Percentiles rank a stretch among this genome's conserved stretches.
Conservation (phyloP, 768 basidiomycete species). For the Collybiopsis luxurians region DNA sequence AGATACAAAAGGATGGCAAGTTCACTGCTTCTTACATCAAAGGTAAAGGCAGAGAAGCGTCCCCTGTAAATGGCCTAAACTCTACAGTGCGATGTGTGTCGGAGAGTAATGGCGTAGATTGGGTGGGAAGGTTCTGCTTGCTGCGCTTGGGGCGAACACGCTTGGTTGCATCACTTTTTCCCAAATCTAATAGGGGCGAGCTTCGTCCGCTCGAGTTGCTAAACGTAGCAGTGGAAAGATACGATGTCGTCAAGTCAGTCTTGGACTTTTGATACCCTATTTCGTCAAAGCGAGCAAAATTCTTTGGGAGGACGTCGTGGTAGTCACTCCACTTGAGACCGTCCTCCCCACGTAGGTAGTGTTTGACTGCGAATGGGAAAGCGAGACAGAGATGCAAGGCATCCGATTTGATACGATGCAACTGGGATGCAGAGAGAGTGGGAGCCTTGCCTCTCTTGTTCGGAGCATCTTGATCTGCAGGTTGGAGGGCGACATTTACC, state of each 20-base stretch:
- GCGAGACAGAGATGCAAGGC: slow-evolving; percentile 64
- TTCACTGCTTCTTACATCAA: no score
- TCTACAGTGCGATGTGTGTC: slow-evolving; percentile 55
- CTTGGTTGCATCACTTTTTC: slow-evolving; percentile 54
- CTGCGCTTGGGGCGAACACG: slow-evolving; percentile 70
- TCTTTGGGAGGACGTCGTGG: slow-evolving; percentile 59
- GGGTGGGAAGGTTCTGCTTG: slow-evolving; percentile 47
- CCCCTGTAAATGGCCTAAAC: slow-evolving; percentile 54
- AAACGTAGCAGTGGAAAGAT: slow-evolving; percentile 34
- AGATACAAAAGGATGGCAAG: no score
- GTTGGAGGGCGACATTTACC: slow-evolving; percentile 73
- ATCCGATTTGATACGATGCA: slow-evolving; percentile 67
- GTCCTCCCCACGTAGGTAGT: slow-evolving; percentile 85
- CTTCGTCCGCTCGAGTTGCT: slow-evolving; percentile 24
- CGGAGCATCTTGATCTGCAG: slow-evolving; percentile 37
- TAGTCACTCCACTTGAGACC: slow-evolving; percentile 71
- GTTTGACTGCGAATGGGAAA: slow-evolving; percentile 74
- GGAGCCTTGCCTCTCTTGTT: slow-evolving; percentile 53
- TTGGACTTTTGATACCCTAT: slow-evolving; percentile 35
- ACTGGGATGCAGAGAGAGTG: slow-evolving; percentile 45
- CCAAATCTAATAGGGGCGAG: slow-evolving; percentile 17
- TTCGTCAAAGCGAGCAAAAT: slow-evolving; percentile 50
- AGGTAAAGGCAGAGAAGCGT: slow-evolving; percentile 75
- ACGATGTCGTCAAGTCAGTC: slow-evolving; percentile 31
- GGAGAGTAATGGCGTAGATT: slow-evolving; percentile 62